Conservation (phyloP, 805 yeast species). For the Teunomyces lycoperdinae region DNA sequence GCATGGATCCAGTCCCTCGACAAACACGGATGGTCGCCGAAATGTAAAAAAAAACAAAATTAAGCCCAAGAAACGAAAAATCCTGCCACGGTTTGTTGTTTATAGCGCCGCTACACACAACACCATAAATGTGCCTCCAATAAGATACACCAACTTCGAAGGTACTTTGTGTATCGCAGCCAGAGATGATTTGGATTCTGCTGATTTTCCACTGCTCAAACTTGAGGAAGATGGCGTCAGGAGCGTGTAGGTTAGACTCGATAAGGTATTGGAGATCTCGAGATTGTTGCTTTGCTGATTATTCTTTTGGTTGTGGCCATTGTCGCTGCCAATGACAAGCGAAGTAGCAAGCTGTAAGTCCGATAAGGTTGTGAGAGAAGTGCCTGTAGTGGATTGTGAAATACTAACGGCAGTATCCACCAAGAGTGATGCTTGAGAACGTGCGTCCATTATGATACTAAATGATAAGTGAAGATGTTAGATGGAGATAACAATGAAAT, state of each 20-base stretch:
- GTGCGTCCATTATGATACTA: not conserved
- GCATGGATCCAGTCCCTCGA: no score
- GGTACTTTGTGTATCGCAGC: not conserved
- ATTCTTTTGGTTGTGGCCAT: not conserved
- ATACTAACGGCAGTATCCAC: not conserved
- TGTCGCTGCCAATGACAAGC: not conserved
- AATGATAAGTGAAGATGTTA: no score
- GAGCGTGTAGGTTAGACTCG: not conserved
- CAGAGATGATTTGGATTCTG: not conserved
- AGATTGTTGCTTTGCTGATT: not conserved
- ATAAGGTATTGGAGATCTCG: constrained; percentile 1
- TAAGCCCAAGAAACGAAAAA: not conserved
- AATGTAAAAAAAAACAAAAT: no score
- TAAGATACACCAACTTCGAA: not conserved
- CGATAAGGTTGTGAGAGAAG: not conserved
- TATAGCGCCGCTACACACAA: not conserved
- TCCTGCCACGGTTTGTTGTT: not conserved
- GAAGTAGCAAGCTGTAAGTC: not conserved
- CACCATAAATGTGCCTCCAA: not conserved
- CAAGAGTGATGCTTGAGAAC: not conserved
- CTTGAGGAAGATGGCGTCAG: not conserved
- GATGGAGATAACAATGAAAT: no score
- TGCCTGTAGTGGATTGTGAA: not conserved
- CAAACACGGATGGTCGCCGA: no score
- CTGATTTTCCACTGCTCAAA: not conserved